Evolutionary conservation across 2,329 filamentous ascomycete species (phyloP).

Genomic region (Cordyceps farinosa): DNA sequence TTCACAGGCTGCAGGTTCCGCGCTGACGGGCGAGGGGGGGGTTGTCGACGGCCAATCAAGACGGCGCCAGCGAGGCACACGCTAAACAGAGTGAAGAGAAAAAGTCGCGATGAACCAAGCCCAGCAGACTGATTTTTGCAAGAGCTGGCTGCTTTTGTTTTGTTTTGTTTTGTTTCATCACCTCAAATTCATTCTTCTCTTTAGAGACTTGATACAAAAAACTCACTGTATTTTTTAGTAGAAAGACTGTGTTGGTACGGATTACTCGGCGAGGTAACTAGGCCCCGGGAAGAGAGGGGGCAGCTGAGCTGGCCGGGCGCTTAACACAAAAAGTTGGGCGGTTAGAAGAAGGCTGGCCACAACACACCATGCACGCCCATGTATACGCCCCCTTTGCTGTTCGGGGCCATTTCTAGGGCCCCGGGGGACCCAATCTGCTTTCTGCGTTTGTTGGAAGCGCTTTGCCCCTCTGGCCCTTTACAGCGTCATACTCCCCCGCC

Average conservation of each 20-base stretch:
- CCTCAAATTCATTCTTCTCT: too few species aligned
- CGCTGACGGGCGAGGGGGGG: not conserved
- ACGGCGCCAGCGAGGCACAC: not conserved
- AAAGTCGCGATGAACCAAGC: not conserved
- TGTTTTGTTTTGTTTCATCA: too few species aligned
- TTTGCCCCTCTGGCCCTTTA: not conserved
- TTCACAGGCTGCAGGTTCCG: not conserved
- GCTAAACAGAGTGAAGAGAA: not conserved
- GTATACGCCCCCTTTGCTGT: not conserved
- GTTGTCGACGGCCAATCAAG: slow-evolving; percentile 9
- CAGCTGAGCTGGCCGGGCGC: not conserved
- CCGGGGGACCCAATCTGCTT: not conserved
- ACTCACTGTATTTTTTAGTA: too few species aligned
- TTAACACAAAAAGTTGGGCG: not conserved
- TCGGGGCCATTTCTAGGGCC: not conserved
- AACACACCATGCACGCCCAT: too few species aligned
- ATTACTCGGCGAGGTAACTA: too few species aligned
- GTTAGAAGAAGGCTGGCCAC: not conserved
- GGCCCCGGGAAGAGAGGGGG: too few species aligned
- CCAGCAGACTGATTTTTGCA: not conserved
- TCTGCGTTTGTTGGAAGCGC: not conserved
- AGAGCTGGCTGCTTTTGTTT: too few species aligned
- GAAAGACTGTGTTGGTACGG: too few species aligned
- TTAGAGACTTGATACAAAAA: too few species aligned
- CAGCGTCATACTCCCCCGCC: not conserved